Conservation (phyloP, 352 stramenopile genomes). For the Globisporangium abappressorium region DNA sequence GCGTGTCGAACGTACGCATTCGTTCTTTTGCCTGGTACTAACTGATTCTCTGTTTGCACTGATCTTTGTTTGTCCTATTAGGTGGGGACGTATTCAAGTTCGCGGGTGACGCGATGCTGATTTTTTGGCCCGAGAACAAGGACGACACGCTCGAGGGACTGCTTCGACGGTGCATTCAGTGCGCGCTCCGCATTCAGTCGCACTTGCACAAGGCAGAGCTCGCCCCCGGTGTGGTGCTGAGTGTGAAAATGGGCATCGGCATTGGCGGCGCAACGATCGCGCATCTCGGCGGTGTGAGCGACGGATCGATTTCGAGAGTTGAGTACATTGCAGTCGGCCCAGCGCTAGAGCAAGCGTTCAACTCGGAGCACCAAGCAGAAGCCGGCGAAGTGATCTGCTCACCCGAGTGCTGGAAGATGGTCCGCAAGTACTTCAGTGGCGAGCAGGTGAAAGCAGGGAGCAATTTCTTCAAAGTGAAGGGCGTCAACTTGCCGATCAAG, state of each 20-base stretch:
- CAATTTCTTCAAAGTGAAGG: conserved; percentile 59
- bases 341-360: conserved; percentile 90
- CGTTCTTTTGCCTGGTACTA: not conserved
- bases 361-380: conserved; percentile 82
- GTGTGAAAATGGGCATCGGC: conserved; percentile 93
- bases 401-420: conserved; percentile 71
- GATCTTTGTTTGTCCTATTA: conserved; percentile 3
- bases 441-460: conserved; percentile 29
- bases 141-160: conserved; percentile 85
- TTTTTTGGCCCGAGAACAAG: conserved; percentile 92
- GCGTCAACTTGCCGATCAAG: conserved; percentile 57
- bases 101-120: conserved; percentile 93
- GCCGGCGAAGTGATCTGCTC: conserved; percentile 90
- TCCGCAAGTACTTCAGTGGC: conserved; percentile 63
- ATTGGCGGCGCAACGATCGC: conserved; percentile 84
- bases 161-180: conserved; percentile 83
- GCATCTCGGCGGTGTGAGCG: conserved; percentile 87
- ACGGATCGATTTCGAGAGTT: conserved; percentile 76
- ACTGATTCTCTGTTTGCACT: not conserved
- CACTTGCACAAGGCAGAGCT: conserved; percentile 85
- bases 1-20: not conserved
- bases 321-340: conserved; percentile 91
- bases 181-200: conserved; percentile 88
- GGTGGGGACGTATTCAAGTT: conserved; percentile 94
- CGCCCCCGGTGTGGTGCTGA: conserved; percentile 83